Base-by-base conservation (phyloP, 805 yeast genomes). In the Yarrowia alimentaria region DNA sequence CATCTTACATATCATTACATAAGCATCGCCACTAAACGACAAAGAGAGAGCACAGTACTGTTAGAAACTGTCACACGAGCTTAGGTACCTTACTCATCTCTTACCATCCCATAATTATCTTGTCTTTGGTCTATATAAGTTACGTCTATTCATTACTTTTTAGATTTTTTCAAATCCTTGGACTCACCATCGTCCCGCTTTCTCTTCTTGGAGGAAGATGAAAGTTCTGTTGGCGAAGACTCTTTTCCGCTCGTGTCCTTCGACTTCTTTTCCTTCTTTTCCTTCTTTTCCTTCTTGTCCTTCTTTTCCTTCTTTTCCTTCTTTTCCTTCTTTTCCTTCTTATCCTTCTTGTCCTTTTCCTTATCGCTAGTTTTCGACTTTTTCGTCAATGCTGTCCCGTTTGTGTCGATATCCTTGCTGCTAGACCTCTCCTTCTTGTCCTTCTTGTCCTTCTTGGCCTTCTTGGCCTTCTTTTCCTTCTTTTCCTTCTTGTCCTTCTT, bases 321-420 rank as follows among this genome's bases (percentile, higher is more conserved):
- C 18, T 45, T 42, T 20, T 32, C 54, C 33, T 43, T 51, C 22
- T 60, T 58, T 26, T 28, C 29, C 55, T 55, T 58, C 57, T 35
- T 55, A 59, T 56, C 56, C 57, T 56, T 58, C 58, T 62, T 62
- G 53, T 47, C 58, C 55, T 53, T 59, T 63, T 56, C 52, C 60
- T 25, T 59, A 63, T 19, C 59, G 61, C 55, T 55, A 62, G 35
- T n/a, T 10, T 35, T 35, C 7, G 10, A 13, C 38, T 33, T 69
- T 62, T 64, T 50, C n/a, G n/a, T n/a, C n/a, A n/a, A n/a, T n/a
- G n/a, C n/a, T n/a, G n/a, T n/a, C n/a, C n/a, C n/a, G n/a, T n/a
- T n/a, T 24, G 49, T 47, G 56, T 57, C 62, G 61, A 29, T 58
- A 63, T 56, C 52, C 60, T 25, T 59, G 63, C 18, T 60, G 61